Evolutionary conservation across 345 rosid genomes (phyloP).

Genomic region (Eucalyptus coolabah): DNA sequence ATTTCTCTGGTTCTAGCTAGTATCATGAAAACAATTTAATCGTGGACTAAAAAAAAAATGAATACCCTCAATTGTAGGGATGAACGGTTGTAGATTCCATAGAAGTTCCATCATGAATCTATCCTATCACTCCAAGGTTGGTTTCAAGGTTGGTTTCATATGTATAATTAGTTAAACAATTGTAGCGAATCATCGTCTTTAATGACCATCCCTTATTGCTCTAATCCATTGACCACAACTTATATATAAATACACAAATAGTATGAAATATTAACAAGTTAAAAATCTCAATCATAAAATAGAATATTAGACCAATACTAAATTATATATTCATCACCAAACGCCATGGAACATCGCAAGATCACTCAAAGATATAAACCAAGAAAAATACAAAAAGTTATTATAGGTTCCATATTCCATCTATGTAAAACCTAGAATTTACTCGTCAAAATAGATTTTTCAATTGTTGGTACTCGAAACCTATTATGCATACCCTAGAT

Average conservation of each 20-base stretch:
- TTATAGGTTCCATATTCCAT: accelerated
- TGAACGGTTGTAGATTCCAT: accelerated
- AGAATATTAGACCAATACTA: accelerated
- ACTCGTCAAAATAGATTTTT: accelerated
- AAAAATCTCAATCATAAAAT: background rate
- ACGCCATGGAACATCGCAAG: accelerated
- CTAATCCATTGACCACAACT: accelerated
- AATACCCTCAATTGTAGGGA: background rate
- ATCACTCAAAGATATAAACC: background rate
- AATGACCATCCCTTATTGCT: accelerated
- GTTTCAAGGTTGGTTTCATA: too few relatives aligned
- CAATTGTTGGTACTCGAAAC: background rate
- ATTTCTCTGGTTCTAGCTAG: background rate
- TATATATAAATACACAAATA: too few relatives aligned
- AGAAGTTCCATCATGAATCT: accelerated
- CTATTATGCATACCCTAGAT: too few relatives aligned
- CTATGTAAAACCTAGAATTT: too few relatives aligned
- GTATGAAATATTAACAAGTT: too few relatives aligned
- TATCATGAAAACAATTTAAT: background rate
- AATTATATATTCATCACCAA: accelerated
- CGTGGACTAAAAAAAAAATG: background rate
- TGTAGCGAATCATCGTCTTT: accelerated
- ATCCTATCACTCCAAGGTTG: too few relatives aligned
- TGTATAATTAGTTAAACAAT: too few relatives aligned
- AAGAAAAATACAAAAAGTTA: too few relatives aligned